These are phyloP conservation scores for Quercus aquifolioides DNA, from an alignment of 306 rosid genomes.

Conservation along the genomic window DNA sequence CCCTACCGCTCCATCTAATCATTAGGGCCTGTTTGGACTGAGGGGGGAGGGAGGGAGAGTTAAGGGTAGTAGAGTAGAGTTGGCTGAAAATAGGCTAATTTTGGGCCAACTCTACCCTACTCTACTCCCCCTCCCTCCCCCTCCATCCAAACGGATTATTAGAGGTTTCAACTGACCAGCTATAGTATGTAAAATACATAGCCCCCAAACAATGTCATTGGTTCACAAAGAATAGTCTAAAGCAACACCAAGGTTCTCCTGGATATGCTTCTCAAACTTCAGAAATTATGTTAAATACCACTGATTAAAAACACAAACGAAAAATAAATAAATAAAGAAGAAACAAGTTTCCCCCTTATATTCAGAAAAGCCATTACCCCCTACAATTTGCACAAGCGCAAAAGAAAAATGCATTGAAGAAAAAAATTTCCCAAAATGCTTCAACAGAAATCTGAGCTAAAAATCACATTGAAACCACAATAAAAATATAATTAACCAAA, in stretches of 20 bases:
- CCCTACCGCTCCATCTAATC: too few relatives aligned
- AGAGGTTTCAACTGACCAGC: not conserved
- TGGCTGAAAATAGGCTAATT: too few relatives aligned
- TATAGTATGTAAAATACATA: not conserved
- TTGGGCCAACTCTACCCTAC: too few relatives aligned
- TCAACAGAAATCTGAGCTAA: not conserved
- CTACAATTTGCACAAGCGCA: not conserved
- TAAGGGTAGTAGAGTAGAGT: too few relatives aligned
- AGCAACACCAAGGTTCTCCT: not conserved
- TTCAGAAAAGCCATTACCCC: not conserved
- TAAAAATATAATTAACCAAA: not conserved
- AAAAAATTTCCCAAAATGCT: not conserved
- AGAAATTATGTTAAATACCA: not conserved
- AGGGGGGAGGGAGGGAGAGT: too few relatives aligned
- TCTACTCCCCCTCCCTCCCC: too few relatives aligned
- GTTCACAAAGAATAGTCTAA: not conserved
- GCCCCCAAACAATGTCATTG: not conserved
- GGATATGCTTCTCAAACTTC: not conserved
- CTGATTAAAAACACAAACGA: not conserved
- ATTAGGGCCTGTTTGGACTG: too few relatives aligned
- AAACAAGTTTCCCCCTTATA: not conserved
- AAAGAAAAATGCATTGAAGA: too few relatives aligned
- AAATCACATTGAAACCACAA: not conserved
- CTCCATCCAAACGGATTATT: too few relatives aligned
- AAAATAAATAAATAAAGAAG: too few relatives aligned